These are phyloP conservation scores for Lepidium sativum DNA, from an alignment of 345 rosid species.

Conservation along the genomic window DNA sequence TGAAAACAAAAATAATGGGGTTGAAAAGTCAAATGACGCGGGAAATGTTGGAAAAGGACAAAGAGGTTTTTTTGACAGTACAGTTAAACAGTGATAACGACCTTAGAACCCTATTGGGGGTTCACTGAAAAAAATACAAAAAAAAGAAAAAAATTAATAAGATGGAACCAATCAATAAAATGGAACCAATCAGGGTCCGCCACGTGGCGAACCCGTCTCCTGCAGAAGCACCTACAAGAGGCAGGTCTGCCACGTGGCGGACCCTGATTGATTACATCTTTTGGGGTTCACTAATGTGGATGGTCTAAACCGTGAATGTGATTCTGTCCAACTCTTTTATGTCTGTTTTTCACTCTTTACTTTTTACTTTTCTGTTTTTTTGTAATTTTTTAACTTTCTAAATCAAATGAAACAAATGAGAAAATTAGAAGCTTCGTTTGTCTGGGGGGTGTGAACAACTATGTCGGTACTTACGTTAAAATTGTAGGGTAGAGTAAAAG, in stretches of 20 bases:
- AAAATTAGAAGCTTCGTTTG: conserved; percentile 9
- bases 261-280: no score
- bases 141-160: no score
- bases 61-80: conserved; percentile 8
- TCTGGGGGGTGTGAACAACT: conserved; percentile 17
- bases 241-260: no score
- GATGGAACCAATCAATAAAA: no score
- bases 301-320: conserved; percentile 11
- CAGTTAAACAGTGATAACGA: conserved; percentile 30
- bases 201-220: no score
- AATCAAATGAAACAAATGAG: neutral
- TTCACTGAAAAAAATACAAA: no score
- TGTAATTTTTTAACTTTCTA: neutral
- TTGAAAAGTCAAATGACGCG: conserved; percentile 22
- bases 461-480: conserved; percentile 23
- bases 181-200: no score
- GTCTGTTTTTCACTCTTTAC: neutral
- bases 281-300: no score
- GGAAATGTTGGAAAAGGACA: conserved; percentile 14
- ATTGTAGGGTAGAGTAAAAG: conserved; percentile 20
- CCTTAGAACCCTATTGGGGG: no score
- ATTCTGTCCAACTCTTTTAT: conserved; percentile 3
- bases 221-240: no score
- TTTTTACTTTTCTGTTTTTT: neutral
- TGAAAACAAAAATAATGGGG: neutral